Evolutionary conservation across 177 flowering plant species (phyloP), one percentile per base, ranked within the genome.

Genomic region (Vitis hybrid): DNA sequence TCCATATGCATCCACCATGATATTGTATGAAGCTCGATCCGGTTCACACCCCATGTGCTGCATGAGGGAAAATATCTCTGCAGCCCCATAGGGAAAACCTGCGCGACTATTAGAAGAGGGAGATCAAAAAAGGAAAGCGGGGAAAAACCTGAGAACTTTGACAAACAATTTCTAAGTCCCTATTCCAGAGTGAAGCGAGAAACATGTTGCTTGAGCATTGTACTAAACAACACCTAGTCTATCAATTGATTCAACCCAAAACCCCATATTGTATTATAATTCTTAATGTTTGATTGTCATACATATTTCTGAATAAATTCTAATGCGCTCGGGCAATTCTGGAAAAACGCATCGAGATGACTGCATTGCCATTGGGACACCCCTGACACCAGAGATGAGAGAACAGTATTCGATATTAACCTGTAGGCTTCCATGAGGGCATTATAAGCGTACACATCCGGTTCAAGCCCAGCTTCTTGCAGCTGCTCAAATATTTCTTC

Each of bases 41-140:
- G 98, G 98, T 78, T 94, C 98, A 81, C 91, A 90, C 4, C 93
- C 98, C 98, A 90, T 90, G 76, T 88, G 90, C 74, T 91, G 91
- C 98, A 94, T 94, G 54, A 94, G 92, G 15, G 97, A 88, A 77
- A 92, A 94, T 65, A 94, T 85, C 70, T 94, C 97, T 51, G 94
- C 91, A 56, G 96, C 89, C 3, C 93, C 98, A 73, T 81, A 62
- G 13, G 97, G 92, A 80, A 70, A 89, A 74, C 93, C 94, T 74
- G 96, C 94, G 80, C 95, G 97, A 55, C 97, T 92, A 86, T 76
- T 61, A 13, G 51, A 15, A 62, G 23, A 54, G 30, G 30, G 67
- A 62, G 26, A 50, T 70, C 23, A 60, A 54, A 54, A 54, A 54
- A 3, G 56, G 17, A 54, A 54, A 6, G 15, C 7, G 0, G n/a